These are phyloP conservation scores for Noccaea caerulescens DNA, from an alignment of 345 rosid genomes.

Conservation along the genomic window DNA sequence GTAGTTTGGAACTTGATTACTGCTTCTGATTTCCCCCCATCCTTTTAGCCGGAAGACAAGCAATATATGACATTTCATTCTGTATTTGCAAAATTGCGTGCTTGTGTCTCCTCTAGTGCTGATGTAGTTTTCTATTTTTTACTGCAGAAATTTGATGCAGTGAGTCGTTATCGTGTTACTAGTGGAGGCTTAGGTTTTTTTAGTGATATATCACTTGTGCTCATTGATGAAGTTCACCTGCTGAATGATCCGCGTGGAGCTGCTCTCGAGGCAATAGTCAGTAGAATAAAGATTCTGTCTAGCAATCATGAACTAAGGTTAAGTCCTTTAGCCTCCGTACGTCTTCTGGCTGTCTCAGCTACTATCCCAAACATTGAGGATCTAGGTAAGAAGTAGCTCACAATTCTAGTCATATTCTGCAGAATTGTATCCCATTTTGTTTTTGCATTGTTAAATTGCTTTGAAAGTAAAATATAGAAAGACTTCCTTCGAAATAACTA, in stretches of 20 bases:
- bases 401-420: conserved; percentile 26
- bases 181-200: conserved; percentile 95
- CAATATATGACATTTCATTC: conserved; percentile 7
- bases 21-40: not conserved
- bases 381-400: conserved; percentile 61
- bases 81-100: not conserved
- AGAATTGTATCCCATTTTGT: conserved; percentile 12
- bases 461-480: conserved; percentile 8
- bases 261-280: conserved; percentile 90
- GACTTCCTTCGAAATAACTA: conserved; percentile 11
- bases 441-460: conserved; percentile 9
- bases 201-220: conserved; percentile 86
- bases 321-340: conserved; percentile 74
- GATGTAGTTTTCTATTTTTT: conserved; percentile 8
- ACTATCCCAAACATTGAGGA: conserved; percentile 95
- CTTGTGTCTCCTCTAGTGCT: conserved; percentile 18
- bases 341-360: conserved; percentile 91
- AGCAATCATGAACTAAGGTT: conserved; percentile 71
- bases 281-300: conserved; percentile 91
- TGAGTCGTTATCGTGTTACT: conserved; percentile 80
- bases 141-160: conserved; percentile 94
- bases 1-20: not conserved
- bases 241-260: conserved; percentile 98
- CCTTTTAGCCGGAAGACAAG: not conserved
- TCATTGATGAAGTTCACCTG: conserved; percentile 95